These are phyloP conservation scores for Polychaeton citri DNA, from an alignment of 2,329 filamentous ascomycete genomes.

Conservation along the genomic window DNA sequence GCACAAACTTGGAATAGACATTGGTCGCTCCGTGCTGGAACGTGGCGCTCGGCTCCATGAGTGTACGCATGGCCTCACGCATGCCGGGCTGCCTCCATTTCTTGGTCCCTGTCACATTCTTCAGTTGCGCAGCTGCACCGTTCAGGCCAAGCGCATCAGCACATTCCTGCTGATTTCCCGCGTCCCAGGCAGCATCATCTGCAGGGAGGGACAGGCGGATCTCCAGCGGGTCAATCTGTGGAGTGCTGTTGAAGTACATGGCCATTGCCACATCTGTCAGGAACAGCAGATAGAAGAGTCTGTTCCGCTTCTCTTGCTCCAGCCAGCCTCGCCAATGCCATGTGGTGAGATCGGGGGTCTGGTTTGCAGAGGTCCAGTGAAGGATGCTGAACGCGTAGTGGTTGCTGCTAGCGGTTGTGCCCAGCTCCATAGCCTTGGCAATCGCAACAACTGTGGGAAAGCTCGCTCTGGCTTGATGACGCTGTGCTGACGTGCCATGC, in stretches of 20 bases:
- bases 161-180: conserved; percentile 44
- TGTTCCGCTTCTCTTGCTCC: conserved; percentile 55
- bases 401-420: conserved; percentile 37
- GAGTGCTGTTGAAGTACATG: conserved; percentile 57
- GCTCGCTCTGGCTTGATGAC: conserved; percentile 47
- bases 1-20: conserved; percentile 58
- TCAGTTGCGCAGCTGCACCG: conserved; percentile 42
- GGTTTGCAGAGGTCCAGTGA: conserved; percentile 41
- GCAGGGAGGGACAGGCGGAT: conserved; percentile 55
- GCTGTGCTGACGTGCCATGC: conserved; percentile 55
- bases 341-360: conserved; percentile 33
- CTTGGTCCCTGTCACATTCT: conserved; percentile 50
- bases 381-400: conserved; percentile 43
- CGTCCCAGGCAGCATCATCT: conserved; percentile 65
- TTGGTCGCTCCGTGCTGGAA: conserved; percentile 56
- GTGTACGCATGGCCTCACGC: conserved; percentile 45
- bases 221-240: conserved; percentile 51
- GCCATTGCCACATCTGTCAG: conserved; percentile 51
- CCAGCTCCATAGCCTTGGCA: conserved; percentile 43
- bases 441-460: conserved; percentile 45
- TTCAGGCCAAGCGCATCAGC: conserved; percentile 51
- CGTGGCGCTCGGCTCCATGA: conserved; percentile 45
- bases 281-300: conserved; percentile 52
- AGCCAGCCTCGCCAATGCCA: conserved; percentile 58
- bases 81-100: conserved; percentile 52